A percentile compares a stretch with the other conserved stretches of the same genome.
phyloP scores from a whole-genome alignment of 2,329 filamentous ascomycete genomes.

The Talaromyces sp. region DNA sequence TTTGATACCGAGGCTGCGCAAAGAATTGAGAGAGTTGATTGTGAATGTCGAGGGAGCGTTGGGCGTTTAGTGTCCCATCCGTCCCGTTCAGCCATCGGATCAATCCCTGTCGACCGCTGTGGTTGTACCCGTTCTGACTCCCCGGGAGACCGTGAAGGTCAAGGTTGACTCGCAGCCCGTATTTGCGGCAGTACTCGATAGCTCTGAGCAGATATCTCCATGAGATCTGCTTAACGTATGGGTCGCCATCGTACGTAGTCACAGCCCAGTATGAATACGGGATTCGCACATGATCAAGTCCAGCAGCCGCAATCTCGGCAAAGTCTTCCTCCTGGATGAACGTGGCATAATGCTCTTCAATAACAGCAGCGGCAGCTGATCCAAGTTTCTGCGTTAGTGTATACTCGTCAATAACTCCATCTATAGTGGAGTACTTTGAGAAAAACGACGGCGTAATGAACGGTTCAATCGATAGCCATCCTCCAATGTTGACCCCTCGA shows the following conservation, averaged over 20 bases:
- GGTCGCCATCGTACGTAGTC: slow-evolving; percentile 77
- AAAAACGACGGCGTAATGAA: slow-evolving; percentile 96
- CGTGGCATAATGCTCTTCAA: slow-evolving; percentile 89
- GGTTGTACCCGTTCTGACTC: slow-evolving; percentile 97
- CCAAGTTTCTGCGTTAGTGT: slow-evolving; percentile 74
- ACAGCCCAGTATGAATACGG: slow-evolving; percentile 96
- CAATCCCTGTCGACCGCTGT: slow-evolving; percentile 76
- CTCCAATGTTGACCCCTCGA: slow-evolving; percentile 86
- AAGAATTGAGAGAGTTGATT: slow-evolving; percentile 88
- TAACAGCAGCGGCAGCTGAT: slow-evolving; percentile 59
- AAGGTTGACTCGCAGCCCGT: slow-evolving; percentile 87
- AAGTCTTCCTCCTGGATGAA: slow-evolving; percentile 87
- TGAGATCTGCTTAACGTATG: slow-evolving; percentile 79
- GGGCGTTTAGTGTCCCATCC: slow-evolving; percentile 71
- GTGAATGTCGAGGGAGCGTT: slow-evolving; percentile 84
- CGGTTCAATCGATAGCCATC: slow-evolving; percentile 90
- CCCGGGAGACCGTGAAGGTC: slow-evolving; percentile 91
- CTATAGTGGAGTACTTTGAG: slow-evolving; percentile 59
- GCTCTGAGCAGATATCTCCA: slow-evolving; percentile 92
- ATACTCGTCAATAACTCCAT: slow-evolving; percentile 81
- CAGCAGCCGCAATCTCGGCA: slow-evolving; percentile 77
- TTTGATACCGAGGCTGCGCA: slow-evolving; percentile 85
- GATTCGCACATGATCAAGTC: slow-evolving; percentile 95
- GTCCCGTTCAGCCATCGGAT: slow-evolving; percentile 93
- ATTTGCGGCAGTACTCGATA: slow-evolving; percentile 91